These are phyloP conservation scores for Tulasnella sp. DNA, from an alignment of 768 basidiomycete genomes.

Conservation along the genomic window DNA sequence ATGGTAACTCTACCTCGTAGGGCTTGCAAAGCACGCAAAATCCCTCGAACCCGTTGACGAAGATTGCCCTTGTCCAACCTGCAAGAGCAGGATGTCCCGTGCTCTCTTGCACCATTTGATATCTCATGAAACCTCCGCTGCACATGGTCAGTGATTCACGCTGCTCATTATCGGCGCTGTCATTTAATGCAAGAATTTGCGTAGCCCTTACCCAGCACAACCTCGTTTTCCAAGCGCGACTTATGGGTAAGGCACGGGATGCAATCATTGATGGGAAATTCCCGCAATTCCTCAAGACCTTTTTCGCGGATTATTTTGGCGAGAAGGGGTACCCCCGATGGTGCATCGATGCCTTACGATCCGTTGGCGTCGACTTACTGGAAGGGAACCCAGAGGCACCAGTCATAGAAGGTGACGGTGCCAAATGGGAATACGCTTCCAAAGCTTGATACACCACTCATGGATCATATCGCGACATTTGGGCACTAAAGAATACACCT, in stretches of 20 bases:
- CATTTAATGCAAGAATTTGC: not conserved
- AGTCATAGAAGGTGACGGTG: slow-evolving; percentile 43
- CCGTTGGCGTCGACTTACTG: slow-evolving; percentile 73
- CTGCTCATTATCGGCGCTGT: too few relatives aligned
- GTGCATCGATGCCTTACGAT: slow-evolving; percentile 73
- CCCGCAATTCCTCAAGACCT: slow-evolving; percentile 60
- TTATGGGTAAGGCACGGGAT: slow-evolving; percentile 76
- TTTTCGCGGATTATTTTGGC: slow-evolving; percentile 70
- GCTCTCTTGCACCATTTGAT: slow-evolving; percentile 64
- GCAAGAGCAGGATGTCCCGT: slow-evolving; percentile 48
- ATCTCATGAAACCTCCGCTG: slow-evolving; percentile 73
- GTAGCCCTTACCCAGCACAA: slow-evolving; percentile 74
- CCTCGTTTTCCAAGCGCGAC: slow-evolving; percentile 69
- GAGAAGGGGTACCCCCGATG: slow-evolving; percentile 72
- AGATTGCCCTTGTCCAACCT: slow-evolving; percentile 78
- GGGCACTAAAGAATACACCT: not conserved
- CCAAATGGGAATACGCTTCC: slow-evolving; percentile 52
- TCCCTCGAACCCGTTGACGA: slow-evolving; percentile 65
- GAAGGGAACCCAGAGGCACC: slow-evolving; percentile 38
- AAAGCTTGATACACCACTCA: not conserved
- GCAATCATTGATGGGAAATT: slow-evolving; percentile 69
- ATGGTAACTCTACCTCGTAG: slow-evolving; percentile 27
- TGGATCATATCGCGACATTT: not conserved
- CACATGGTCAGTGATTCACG: slow-evolving; percentile 48
- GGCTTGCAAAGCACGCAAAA: slow-evolving; percentile 53